phyloP scores from a whole-genome alignment of 306 rosid genomes.

The Rubus idaeus region DNA sequence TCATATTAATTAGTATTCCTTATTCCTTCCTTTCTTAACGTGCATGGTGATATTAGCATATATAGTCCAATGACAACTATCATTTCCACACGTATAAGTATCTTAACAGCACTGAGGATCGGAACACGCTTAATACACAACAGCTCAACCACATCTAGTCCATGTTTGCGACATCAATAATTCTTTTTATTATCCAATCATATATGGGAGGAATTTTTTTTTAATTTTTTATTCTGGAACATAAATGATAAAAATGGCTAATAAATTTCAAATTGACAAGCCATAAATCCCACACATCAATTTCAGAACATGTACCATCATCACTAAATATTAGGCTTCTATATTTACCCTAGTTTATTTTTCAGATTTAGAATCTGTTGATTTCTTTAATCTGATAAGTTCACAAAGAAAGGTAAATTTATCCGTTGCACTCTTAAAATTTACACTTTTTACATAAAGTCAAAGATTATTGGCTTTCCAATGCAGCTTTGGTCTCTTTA shows the following conservation, averaged over 20 bases:
- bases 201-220: background rate
- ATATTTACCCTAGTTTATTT: no score
- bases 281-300: no score
- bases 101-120: background rate
- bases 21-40: background rate
- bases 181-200: background rate
- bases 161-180: background rate
- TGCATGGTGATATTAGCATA: background rate
- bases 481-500: background rate
- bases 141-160: background rate
- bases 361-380: no score
- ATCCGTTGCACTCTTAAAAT: background rate
- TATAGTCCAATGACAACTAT: background rate
- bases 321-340: no score
- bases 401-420: background rate
- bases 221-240: no score
- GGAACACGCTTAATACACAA: background rate
- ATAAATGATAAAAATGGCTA: no score
- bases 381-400: no score
- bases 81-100: constrained; percentile 1
- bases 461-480: background rate
- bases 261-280: no score
- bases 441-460: background rate
- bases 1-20: no score
- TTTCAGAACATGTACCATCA: no score